Conservation (phyloP, 805 yeast genomes). For the Wickerhamomyces queroliae region DNA sequence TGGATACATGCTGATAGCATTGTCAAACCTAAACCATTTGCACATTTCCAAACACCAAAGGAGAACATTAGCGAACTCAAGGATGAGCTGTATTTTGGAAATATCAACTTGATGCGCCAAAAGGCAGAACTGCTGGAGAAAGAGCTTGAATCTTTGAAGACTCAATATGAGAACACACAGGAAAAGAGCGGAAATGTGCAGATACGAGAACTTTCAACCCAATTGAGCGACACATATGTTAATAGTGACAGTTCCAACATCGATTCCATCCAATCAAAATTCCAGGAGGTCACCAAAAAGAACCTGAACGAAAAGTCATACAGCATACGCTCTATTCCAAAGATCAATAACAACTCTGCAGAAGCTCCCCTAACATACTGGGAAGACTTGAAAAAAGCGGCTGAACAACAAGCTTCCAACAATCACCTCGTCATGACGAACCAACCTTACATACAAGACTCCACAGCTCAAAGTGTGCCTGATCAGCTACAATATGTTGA, state of each 20-base stretch:
- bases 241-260: constrained; percentile 2
- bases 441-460: neutral
- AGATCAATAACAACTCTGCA: constrained; percentile 9
- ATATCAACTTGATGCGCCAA: constrained; percentile 16
- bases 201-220: constrained; percentile 6
- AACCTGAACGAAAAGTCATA: constrained; percentile 2
- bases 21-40: constrained; percentile 31
- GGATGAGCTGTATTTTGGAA: constrained; percentile 21
- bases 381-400: constrained; percentile 14
- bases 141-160: too few species aligned
- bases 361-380: constrained; percentile 21
- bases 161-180: constrained; percentile 9
- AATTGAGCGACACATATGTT: constrained; percentile 8
- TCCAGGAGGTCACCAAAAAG: constrained; percentile 4
- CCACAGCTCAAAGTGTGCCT: constrained; percentile 1
- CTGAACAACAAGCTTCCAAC: constrained; percentile 3
- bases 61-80: constrained; percentile 8
- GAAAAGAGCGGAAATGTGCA: neutral
- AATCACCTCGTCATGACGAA: constrained; percentile 2
- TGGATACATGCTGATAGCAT: constrained; percentile 39
- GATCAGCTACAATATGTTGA: constrained; percentile 7
- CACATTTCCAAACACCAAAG: constrained; percentile 13
- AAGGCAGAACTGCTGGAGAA: constrained; percentile 12
- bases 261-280: constrained; percentile 4
- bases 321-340: constrained; percentile 8